Percentiles rank a stretch among this genome's conserved stretches.
Evolutionary conservation across 2,329 filamentous ascomycete genomes (phyloP).

Genomic region (Botrytis paeoniae): DNA sequence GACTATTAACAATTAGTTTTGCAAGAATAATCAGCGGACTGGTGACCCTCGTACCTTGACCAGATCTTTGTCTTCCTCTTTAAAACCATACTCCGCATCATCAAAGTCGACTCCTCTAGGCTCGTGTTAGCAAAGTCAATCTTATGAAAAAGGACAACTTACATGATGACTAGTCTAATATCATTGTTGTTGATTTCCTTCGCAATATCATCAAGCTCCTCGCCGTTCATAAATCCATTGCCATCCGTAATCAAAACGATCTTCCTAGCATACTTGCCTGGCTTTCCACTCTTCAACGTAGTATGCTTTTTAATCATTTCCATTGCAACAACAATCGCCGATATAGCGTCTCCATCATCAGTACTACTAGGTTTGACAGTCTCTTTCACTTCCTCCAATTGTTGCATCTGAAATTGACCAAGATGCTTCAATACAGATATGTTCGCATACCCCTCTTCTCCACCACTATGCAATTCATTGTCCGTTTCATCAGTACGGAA

Average conservation of each 20-base stretch:
- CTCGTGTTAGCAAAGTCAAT: slow-evolving; percentile 29
- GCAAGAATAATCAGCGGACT: background rate
- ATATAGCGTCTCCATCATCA: slow-evolving; percentile 76
- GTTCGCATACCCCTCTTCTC: slow-evolving; percentile 72
- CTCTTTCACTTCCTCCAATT: slow-evolving; percentile 62
- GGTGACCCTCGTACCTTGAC: slow-evolving; percentile 54
- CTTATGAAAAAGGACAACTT: slow-evolving; percentile 39
- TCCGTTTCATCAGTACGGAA: slow-evolving; percentile 75
- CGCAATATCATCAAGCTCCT: slow-evolving; percentile 64
- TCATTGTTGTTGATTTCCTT: slow-evolving; percentile 70
- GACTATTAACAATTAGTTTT: slow-evolving; percentile 43
- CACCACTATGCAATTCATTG: slow-evolving; percentile 53
- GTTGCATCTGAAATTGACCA: slow-evolving; percentile 59
- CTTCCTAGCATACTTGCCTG: slow-evolving; percentile 71
- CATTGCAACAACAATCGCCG: slow-evolving; percentile 80
- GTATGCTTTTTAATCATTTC: slow-evolving; percentile 80
- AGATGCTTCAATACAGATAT: slow-evolving; percentile 76
- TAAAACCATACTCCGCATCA: slow-evolving; percentile 82
- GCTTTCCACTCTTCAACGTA: slow-evolving; percentile 52
- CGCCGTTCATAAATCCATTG: slow-evolving; percentile 66
- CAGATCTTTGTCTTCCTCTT: slow-evolving; percentile 79
- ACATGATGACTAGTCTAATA: slow-evolving; percentile 79
- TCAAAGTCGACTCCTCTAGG: slow-evolving; percentile 87
- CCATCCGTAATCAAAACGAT: slow-evolving; percentile 88
- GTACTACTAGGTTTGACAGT: slow-evolving; percentile 66